Percentiles rank a stretch among this genome's conserved stretches.
Conservation (phyloP, 306 rosid genomes). For the Vicia villosa region DNA sequence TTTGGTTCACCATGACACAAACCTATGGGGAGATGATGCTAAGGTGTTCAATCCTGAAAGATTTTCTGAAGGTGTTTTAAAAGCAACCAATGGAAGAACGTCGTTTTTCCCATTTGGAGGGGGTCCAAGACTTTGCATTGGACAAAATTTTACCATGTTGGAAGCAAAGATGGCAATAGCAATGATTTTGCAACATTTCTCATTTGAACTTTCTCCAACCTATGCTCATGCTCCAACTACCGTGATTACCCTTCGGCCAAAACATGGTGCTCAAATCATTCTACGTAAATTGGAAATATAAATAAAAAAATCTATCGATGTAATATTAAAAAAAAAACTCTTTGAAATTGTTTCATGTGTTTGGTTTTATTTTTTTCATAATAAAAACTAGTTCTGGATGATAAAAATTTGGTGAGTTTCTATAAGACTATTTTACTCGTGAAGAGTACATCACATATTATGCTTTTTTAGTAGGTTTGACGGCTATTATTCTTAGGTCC, state of each 20-base stretch:
- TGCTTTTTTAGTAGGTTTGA: no score
- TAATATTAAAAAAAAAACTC: not conserved
- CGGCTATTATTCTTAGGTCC: no score
- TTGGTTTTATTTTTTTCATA: no score
- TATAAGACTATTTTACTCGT: no score
- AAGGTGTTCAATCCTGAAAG: constrained; percentile 63
- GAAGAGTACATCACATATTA: no score
- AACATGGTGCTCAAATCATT: constrained; percentile 45
- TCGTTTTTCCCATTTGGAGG: constrained; percentile 61
- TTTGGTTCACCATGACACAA: constrained; percentile 45
- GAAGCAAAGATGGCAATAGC: constrained; percentile 48
- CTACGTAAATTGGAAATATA: constrained; percentile 31
- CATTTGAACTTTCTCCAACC: constrained; percentile 47
- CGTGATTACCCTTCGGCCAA: constrained; percentile 31
- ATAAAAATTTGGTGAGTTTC: no score
- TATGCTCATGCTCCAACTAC: constrained; percentile 43
- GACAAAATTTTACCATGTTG: constrained; percentile 50
- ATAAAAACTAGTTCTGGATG: no score
- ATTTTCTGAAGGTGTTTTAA: constrained; percentile 52
- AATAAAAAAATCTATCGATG: not conserved
- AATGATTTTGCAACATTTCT: constrained; percentile 47
- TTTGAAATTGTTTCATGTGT: no score
- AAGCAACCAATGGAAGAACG: constrained; percentile 49
- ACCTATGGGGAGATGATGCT: constrained; percentile 65
- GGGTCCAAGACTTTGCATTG: constrained; percentile 69